phyloP scores from a whole-genome alignment of 2,329 filamentous ascomycete genomes.

The Xylariaceae sp. region DNA sequence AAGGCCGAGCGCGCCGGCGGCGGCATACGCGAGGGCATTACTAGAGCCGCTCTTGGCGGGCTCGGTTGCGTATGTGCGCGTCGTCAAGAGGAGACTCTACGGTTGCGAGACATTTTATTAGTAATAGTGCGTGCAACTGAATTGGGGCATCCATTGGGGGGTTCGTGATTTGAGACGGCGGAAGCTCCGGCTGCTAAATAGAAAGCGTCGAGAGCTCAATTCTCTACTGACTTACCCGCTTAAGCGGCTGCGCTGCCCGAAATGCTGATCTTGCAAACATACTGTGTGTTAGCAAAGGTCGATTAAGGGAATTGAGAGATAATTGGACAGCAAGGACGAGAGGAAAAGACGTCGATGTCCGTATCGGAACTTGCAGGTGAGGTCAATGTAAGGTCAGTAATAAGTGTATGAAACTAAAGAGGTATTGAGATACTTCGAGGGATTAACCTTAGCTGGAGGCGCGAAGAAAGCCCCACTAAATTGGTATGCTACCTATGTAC shows the following conservation, averaged over 20 bases:
- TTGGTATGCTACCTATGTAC: no score
- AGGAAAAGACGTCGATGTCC: neutral
- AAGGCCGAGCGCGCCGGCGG: conserved; percentile 62
- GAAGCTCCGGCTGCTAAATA: conserved; percentile 6
- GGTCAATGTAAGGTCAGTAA: neutral
- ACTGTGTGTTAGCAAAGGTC: conserved; percentile 32
- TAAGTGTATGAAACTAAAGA: no score
- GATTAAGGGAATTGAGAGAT: conserved; percentile 1
- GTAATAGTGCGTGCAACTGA: conserved; percentile 5
- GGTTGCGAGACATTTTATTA: conserved; percentile 19
- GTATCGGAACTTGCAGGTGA: no score
- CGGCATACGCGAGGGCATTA: conserved; percentile 66
- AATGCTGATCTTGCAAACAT: conserved; percentile 66
- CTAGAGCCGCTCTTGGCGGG: conserved; percentile 60
- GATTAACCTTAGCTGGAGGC: no score
- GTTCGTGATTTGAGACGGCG: no score
- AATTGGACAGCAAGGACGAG: neutral
- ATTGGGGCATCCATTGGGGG: neutral
- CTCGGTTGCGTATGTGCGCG: conserved; percentile 70
- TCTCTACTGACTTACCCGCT: conserved; percentile 53
- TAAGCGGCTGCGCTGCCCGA: conserved; percentile 60
- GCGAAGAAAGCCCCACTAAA: conserved; percentile 22
- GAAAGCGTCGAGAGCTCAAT: conserved; percentile 10
- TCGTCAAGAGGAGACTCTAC: conserved; percentile 35
- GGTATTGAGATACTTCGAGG: no score